A percentile compares a stretch with the other conserved stretches of the same genome.
phyloP scores from a whole-genome alignment of 495 filamentous ascomycete genomes.

The Apodospora peruviana region DNA sequence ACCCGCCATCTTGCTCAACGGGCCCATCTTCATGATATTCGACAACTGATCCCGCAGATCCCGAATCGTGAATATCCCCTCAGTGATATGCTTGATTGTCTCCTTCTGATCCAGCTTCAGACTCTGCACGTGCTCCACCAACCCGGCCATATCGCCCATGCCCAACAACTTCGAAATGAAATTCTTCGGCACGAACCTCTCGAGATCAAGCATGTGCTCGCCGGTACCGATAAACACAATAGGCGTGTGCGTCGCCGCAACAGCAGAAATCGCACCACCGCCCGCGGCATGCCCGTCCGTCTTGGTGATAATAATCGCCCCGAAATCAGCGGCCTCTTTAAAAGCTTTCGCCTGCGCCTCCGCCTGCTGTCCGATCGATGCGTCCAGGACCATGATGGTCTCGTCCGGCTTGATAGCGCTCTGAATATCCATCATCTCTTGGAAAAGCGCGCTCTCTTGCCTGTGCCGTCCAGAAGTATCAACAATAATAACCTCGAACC shows the following conservation, averaged over 20 bases:
- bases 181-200: constrained; percentile 82
- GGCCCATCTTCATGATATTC: constrained; percentile 99
- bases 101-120: constrained; percentile 96
- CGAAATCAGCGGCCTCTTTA: constrained; percentile 96
- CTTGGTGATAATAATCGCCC: constrained; percentile 98
- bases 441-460: constrained; percentile 91
- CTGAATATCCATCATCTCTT: constrained; percentile 98
- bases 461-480: constrained; percentile 92
- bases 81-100: constrained; percentile 96
- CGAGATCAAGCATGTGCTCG: constrained; percentile 93
- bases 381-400: constrained; percentile 96
- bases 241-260: constrained; percentile 91
- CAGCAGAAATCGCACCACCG: constrained; percentile 96
- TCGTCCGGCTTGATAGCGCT: constrained; percentile 87
- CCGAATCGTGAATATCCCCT: constrained; percentile 91
- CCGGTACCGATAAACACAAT: constrained; percentile 98
- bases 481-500: constrained; percentile 97
- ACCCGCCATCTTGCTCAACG: constrained; percentile 91
- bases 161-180: constrained; percentile 90
- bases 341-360: constrained; percentile 94
- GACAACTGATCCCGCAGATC: constrained; percentile 92
- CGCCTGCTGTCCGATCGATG: constrained; percentile 91
- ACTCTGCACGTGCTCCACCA: constrained; percentile 96
- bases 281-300: constrained; percentile 93
- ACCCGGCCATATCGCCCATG: constrained; percentile 93